phyloP scores from a whole-genome alignment of 805 yeast genomes.

The Priceomyces haplophilus region DNA sequence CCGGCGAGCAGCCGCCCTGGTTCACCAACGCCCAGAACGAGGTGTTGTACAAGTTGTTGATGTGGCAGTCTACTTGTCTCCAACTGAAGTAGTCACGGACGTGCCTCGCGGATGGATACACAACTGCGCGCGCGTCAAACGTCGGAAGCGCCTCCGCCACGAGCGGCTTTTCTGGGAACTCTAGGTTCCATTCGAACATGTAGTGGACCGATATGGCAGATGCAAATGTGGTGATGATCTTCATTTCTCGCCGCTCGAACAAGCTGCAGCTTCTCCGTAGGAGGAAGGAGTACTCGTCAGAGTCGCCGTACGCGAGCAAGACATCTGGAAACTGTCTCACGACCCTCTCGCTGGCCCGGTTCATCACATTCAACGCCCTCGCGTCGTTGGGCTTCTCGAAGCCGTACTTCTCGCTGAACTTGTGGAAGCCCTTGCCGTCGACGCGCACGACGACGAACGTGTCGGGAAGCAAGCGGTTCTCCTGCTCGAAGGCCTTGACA shows the following conservation, averaged over 20 bases:
- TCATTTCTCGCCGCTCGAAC: conserved; percentile 81
- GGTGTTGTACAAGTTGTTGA: conserved; percentile 90
- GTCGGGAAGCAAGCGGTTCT: conserved; percentile 69
- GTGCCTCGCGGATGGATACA: conserved; percentile 62
- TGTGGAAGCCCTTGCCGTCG: conserved; percentile 94
- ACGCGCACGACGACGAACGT: conserved; percentile 80
- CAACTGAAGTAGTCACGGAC: conserved; percentile 84
- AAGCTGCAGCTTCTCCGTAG: conserved; percentile 59
- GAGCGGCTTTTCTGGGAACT: conserved; percentile 51
- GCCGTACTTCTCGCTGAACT: conserved; percentile 66
- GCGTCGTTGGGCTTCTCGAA: conserved; percentile 87
- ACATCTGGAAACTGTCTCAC: conserved; percentile 69
- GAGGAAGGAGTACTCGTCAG: conserved; percentile 90
- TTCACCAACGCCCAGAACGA: conserved; percentile 83
- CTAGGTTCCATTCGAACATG: conserved; percentile 60
- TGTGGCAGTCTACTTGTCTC: conserved; percentile 97
- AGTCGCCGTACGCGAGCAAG: conserved; percentile 84
- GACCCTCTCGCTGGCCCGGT: conserved; percentile 67
- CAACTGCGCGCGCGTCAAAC: conserved; percentile 88
- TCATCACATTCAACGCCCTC: conserved; percentile 76
- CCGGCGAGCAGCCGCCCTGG: conserved; percentile 65
- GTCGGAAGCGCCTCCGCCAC: conserved; percentile 63
- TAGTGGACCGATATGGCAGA: conserved; percentile 80
- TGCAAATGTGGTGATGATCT: conserved; percentile 77
- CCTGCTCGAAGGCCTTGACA: conserved; percentile 77